Evolutionary conservation across 2,329 filamentous ascomycete genomes (phyloP).

Genomic region (Epichloe amarillans): DNA sequence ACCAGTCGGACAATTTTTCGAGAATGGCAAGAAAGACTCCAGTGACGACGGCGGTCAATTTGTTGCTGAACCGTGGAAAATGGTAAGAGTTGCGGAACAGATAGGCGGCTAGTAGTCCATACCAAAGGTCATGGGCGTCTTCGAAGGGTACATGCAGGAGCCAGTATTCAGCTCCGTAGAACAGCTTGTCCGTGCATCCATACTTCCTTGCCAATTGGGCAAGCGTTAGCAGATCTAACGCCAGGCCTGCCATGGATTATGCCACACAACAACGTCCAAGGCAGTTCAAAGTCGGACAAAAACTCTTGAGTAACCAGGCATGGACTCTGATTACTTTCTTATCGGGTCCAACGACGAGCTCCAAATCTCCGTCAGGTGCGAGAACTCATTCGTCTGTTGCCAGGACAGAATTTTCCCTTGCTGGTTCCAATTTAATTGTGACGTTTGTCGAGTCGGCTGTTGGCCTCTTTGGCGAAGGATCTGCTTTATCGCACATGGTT

Average conservation of each 20-base stretch:
- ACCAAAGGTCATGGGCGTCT: neutral
- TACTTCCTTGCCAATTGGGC: neutral
- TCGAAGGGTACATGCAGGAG: neutral
- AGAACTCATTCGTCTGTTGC: neutral
- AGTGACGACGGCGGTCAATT: neutral
- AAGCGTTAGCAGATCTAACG: neutral
- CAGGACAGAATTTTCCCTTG: neutral
- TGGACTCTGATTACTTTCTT: neutral
- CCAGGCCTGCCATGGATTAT: neutral
- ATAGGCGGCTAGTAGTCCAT: neutral
- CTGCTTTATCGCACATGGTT: neutral
- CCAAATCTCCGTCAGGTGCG: neutral
- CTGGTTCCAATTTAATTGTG: neutral
- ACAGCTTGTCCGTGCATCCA: neutral
- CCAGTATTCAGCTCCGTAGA: neutral
- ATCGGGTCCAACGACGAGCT: neutral
- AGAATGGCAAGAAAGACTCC: neutral
- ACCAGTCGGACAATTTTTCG: neutral
- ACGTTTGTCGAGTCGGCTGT: neutral
- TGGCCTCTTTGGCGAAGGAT: neutral
- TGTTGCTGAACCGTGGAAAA: neutral
- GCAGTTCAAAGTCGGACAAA: neutral
- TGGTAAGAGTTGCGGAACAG: neutral
- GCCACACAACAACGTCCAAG: neutral
- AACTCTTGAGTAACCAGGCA: neutral